phyloP scores from a whole-genome alignment of 495 filamentous ascomycete genomes.

The Amphirosellinia nigrospora region DNA sequence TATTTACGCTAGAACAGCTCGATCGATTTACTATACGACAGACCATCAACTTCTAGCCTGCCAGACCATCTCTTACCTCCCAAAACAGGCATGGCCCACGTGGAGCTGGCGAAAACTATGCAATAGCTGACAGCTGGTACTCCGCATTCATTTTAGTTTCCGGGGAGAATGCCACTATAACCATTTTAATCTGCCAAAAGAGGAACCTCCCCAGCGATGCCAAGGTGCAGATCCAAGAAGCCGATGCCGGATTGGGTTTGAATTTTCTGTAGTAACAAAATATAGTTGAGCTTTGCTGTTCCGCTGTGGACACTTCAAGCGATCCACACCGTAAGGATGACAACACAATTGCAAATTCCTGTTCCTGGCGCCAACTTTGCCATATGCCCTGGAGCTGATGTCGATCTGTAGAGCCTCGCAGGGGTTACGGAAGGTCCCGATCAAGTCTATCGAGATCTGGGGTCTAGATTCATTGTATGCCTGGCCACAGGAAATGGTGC shows the following conservation, averaged over 20 bases:
- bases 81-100: background rate
- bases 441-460: background rate
- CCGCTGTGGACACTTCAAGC: slow-evolving; percentile 2
- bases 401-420: background rate
- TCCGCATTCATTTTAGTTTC: background rate
- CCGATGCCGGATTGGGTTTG: background rate
- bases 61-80: background rate
- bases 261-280: background rate
- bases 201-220: background rate
- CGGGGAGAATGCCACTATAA: background rate
- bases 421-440: background rate
- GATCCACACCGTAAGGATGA: background rate
- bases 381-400: background rate
- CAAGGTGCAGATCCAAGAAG: background rate
- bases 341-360: slow-evolving; percentile 21
- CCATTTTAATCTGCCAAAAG: background rate
- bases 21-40: background rate
- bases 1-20: background rate
- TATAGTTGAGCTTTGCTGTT: background rate
- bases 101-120: background rate
- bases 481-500: background rate
- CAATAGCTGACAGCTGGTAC: background rate
- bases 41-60: background rate
- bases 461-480: background rate
- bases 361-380: background rate